Evolutionary conservation across 2,329 filamentous ascomycete genomes (phyloP).

Genomic region (Didymella pinodella): DNA sequence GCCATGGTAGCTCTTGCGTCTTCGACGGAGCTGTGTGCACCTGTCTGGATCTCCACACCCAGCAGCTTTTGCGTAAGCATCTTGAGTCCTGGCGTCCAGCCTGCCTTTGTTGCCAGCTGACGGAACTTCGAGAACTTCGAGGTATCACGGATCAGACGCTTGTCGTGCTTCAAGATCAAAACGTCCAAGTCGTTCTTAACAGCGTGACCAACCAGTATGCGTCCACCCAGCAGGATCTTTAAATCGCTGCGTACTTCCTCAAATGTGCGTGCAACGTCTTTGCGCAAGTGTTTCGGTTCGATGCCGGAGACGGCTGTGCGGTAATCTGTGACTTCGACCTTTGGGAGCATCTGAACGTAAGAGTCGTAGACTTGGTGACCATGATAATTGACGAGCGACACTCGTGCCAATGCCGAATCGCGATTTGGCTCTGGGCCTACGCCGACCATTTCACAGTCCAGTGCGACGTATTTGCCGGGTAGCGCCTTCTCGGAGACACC

Average conservation of each 20-base stretch:
- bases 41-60: slow-evolving; percentile 66
- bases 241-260: slow-evolving; percentile 79
- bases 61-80: slow-evolving; percentile 64
- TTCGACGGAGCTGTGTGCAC: slow-evolving; percentile 68
- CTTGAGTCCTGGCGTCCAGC: slow-evolving; percentile 73
- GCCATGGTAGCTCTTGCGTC: slow-evolving; percentile 93
- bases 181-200: slow-evolving; percentile 78
- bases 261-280: slow-evolving; percentile 62
- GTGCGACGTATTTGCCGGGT: slow-evolving; percentile 86
- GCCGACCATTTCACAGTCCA: slow-evolving; percentile 99
- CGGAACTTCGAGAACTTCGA: slow-evolving; percentile 78
- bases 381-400: slow-evolving; percentile 92
- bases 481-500: slow-evolving; percentile 64
- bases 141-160: slow-evolving; percentile 83
- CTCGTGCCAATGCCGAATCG: slow-evolving; percentile 80
- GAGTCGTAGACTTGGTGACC: slow-evolving; percentile 93
- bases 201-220: slow-evolving; percentile 84
- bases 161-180: slow-evolving; percentile 79
- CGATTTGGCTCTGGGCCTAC: slow-evolving; percentile 70
- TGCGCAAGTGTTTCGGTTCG: slow-evolving; percentile 72
- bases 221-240: slow-evolving; percentile 70
- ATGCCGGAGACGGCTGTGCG: slow-evolving; percentile 87
- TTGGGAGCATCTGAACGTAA: slow-evolving; percentile 74
- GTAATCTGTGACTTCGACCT: slow-evolving; percentile 85
- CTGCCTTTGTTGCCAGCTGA: slow-evolving; percentile 65